Conservation (phyloP, 306 rosid genomes). For the Prunus salicina region DNA sequence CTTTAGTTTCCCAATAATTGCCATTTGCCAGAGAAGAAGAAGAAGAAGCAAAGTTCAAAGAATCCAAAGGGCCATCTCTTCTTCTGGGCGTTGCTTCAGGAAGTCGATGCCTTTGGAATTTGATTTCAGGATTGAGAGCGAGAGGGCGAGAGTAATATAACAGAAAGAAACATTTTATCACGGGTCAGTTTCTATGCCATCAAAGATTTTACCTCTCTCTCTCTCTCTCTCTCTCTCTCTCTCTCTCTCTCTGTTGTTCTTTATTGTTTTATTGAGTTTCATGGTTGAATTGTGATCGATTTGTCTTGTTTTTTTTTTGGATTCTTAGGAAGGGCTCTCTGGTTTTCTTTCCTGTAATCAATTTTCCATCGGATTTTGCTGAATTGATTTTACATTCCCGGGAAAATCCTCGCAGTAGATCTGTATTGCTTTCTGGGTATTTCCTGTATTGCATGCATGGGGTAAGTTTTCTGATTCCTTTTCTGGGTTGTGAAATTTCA, state of each 20-base stretch:
- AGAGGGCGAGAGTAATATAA: background rate
- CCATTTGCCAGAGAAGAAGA: background rate
- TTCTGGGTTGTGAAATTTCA: conserved; percentile 2
- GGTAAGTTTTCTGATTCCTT: conserved; percentile 47
- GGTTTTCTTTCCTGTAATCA: conserved; percentile 30
- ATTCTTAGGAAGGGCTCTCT: conserved; percentile 24
- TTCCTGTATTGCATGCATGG: conserved; percentile 43
- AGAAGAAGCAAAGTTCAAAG: background rate
- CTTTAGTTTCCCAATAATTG: conserved; percentile 3
- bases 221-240: no score
- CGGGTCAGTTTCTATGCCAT: conserved; percentile 11
- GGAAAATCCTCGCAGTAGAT: conserved; percentile 16
- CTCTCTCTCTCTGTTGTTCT: background rate
- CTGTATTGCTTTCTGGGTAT: conserved; percentile 29
- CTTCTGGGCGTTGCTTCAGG: conserved; percentile 9
- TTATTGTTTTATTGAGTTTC: background rate
- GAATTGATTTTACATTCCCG: conserved; percentile 12
- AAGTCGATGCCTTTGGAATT: conserved; percentile 6
- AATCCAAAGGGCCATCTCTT: conserved; percentile 13
- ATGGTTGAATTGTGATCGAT: background rate
- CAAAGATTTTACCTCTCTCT: background rate
- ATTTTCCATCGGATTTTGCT: conserved; percentile 14
- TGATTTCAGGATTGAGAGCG: conserved; percentile 23
- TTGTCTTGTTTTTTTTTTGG: background rate
- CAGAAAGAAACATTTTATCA: background rate